Conservation (phyloP, 345 rosid species). For the Gossypium longicalyx region DNA sequence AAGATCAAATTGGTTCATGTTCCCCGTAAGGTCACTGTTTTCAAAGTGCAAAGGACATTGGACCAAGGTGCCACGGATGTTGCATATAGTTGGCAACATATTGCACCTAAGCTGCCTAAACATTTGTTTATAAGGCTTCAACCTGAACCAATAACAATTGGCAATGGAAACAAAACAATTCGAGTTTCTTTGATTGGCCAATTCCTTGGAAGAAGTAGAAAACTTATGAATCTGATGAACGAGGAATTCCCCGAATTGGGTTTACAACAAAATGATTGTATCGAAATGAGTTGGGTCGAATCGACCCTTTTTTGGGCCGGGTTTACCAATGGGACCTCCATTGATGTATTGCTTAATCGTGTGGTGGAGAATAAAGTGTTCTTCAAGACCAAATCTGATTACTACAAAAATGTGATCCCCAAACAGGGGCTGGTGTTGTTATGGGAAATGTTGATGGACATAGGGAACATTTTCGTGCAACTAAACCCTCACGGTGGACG, state of each 20-base stretch:
- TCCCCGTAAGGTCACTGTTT: constrained; percentile 52
- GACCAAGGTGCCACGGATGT: constrained; percentile 47
- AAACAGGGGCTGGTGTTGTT: constrained; percentile 16
- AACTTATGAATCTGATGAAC: constrained; percentile 26
- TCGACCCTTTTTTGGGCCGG: constrained; percentile 22
- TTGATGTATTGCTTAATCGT: not conserved
- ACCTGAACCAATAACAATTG: constrained; percentile 21
- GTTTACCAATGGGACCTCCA: constrained; percentile 9
- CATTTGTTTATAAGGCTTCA: constrained; percentile 16
- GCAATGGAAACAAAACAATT: constrained; percentile 26
- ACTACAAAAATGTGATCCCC: constrained; percentile 14
- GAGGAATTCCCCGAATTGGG: constrained; percentile 46
- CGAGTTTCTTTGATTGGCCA: constrained; percentile 40
- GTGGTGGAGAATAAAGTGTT: constrained; percentile 5
- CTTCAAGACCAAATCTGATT: constrained; percentile 29
- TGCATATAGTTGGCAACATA: constrained; percentile 20
- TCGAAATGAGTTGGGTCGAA: constrained; percentile 49
- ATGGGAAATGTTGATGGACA: constrained; percentile 21
- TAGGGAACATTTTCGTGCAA: not conserved
- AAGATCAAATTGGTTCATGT: constrained; percentile 54
- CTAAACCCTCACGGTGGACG: constrained; percentile 40
- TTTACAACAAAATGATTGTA: constrained; percentile 37
- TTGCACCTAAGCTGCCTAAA: not conserved
- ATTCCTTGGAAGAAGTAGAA: constrained; percentile 40
- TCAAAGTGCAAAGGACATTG: constrained; percentile 32